These are phyloP conservation scores for Mycena amicta DNA, from an alignment of 768 basidiomycete species.

Conservation along the genomic window DNA sequence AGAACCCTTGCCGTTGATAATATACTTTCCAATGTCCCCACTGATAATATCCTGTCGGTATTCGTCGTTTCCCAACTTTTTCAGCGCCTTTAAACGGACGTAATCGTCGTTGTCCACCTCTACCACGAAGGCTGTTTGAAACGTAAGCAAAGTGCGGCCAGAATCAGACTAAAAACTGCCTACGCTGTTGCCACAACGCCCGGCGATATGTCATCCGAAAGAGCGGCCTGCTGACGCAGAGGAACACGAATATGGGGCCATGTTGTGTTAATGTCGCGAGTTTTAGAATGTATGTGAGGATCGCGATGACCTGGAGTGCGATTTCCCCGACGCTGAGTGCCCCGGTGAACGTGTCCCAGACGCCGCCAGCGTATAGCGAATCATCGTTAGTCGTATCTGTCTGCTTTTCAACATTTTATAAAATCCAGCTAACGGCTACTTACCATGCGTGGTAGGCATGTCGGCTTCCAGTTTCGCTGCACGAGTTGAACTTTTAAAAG, in stretches of 20 bases:
- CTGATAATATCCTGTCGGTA: slow-evolving; percentile 44
- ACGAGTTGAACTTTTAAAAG: not conserved
- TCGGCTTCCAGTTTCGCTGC: slow-evolving; percentile 17
- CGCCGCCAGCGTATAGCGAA: slow-evolving; percentile 3
- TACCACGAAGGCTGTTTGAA: slow-evolving; percentile 29
- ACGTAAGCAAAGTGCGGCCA: not conserved
- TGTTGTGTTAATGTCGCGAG: slow-evolving; percentile 31
- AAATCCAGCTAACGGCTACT: not conserved
- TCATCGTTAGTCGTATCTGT: slow-evolving; percentile 11
- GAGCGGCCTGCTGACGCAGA: slow-evolving; percentile 38
- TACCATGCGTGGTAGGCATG: slow-evolving; percentile 19
- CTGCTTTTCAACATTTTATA: not conserved
- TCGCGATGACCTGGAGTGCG: slow-evolving; percentile 27
- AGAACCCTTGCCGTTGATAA: slow-evolving; percentile 11
- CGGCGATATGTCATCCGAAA: slow-evolving; percentile 19
- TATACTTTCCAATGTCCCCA: slow-evolving; percentile 29
- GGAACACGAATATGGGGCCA: slow-evolving; percentile 36
- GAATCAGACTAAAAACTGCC: not conserved
- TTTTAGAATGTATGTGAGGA: slow-evolving; percentile 35
- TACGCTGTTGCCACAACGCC: slow-evolving; percentile 35
- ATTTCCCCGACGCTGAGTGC: slow-evolving; percentile 27
- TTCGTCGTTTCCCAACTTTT: slow-evolving; percentile 26
- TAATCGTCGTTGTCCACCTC: slow-evolving; percentile 33
- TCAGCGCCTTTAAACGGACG: slow-evolving; percentile 34
- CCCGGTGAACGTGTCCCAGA: slow-evolving; percentile 23